Evolutionary conservation across 2,329 filamentous ascomycete genomes (phyloP).

Genomic region (Stylonectria norvegica): DNA sequence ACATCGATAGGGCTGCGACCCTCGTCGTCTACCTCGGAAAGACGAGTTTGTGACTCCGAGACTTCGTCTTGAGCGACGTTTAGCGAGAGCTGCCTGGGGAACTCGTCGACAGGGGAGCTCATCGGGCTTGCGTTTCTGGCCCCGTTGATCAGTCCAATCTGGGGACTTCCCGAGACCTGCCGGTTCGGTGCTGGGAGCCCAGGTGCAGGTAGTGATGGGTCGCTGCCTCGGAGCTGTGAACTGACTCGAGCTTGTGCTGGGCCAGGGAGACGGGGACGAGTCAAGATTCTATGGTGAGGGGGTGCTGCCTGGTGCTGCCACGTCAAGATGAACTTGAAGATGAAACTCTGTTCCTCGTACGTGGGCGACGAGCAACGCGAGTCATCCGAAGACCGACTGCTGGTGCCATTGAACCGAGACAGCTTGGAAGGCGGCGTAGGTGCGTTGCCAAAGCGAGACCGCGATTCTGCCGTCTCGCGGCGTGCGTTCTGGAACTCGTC

Average conservation of each 20-base stretch:
- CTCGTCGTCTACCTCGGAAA: slow-evolving; percentile 18
- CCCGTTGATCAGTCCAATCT: slow-evolving; percentile 46
- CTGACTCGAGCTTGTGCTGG: slow-evolving; percentile 65
- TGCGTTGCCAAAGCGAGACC: slow-evolving; percentile 27
- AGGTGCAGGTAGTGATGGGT: slow-evolving; percentile 35
- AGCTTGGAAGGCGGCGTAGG: slow-evolving; percentile 38
- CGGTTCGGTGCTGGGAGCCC: slow-evolving; percentile 44
- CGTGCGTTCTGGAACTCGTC: slow-evolving; percentile 50
- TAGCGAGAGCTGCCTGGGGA: slow-evolving; percentile 20
- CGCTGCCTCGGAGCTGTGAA: slow-evolving; percentile 37
- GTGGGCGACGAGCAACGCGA: slow-evolving; percentile 55
- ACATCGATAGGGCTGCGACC: slow-evolving; percentile 5
- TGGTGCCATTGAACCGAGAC: slow-evolving; percentile 25
- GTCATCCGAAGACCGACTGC: slow-evolving; percentile 47
- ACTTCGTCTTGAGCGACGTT: slow-evolving; percentile 13
- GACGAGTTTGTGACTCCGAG: slow-evolving; percentile 19
- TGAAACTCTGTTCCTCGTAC: slow-evolving; percentile 55
- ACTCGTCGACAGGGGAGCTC: slow-evolving; percentile 31
- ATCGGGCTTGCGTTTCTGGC: slow-evolving; percentile 48
- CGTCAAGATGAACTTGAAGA: slow-evolving; percentile 73
- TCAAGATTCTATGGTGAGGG: slow-evolving; percentile 59
- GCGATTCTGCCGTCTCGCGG: slow-evolving; percentile 47
- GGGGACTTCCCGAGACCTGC: slow-evolving; percentile 44
- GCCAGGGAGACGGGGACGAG: slow-evolving; percentile 64
- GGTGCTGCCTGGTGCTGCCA: slow-evolving; percentile 56